phyloP scores from a whole-genome alignment of 805 yeast species.

The Ogataea ganodermae region DNA sequence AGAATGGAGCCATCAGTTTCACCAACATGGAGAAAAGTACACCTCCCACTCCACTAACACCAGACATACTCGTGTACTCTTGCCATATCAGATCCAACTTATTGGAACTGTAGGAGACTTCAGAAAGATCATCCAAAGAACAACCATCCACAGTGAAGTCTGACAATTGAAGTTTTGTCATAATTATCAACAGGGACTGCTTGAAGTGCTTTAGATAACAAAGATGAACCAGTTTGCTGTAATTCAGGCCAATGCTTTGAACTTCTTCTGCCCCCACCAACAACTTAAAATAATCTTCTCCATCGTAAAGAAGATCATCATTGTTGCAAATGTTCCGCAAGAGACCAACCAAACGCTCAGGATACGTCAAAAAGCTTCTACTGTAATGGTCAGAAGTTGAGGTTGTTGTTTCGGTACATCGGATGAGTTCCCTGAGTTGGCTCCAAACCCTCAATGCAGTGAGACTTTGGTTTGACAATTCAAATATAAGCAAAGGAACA shows the following conservation, averaged over 20 bases:
- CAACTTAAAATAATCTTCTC: conserved; percentile 54
- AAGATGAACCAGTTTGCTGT: conserved; percentile 48
- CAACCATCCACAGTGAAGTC: conserved; percentile 10
- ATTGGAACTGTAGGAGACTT: conserved; percentile 11
- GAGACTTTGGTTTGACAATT: conserved; percentile 61
- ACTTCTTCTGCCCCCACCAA: conserved; percentile 53
- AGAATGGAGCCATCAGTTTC: conserved; percentile 62
- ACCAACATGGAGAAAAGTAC: conserved; percentile 54
- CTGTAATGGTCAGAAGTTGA: conserved; percentile 18
- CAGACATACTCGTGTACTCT: conserved; percentile 31
- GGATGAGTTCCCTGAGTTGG: conserved; percentile 36
- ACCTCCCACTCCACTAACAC: conserved; percentile 34
- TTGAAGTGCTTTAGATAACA: conserved; percentile 56
- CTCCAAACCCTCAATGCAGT: conserved; percentile 55
- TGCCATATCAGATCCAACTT: conserved; percentile 22
- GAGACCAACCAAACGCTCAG: conserved; percentile 35
- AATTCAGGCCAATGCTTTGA: conserved; percentile 45
- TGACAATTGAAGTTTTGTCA: conserved; percentile 17
- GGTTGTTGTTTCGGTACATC: conserved; percentile 27
- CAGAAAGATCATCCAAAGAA: conserved; percentile 15
- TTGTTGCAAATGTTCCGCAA: conserved; percentile 59
- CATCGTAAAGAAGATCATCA: conserved; percentile 35
- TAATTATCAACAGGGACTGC: conserved; percentile 41
- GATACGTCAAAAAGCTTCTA: conserved; percentile 27
- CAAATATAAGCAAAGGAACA: conserved; percentile 48